Base-by-base conservation (phyloP, 352 stramenopile genomes). In the Phytophthora niederhauseri region DNA sequence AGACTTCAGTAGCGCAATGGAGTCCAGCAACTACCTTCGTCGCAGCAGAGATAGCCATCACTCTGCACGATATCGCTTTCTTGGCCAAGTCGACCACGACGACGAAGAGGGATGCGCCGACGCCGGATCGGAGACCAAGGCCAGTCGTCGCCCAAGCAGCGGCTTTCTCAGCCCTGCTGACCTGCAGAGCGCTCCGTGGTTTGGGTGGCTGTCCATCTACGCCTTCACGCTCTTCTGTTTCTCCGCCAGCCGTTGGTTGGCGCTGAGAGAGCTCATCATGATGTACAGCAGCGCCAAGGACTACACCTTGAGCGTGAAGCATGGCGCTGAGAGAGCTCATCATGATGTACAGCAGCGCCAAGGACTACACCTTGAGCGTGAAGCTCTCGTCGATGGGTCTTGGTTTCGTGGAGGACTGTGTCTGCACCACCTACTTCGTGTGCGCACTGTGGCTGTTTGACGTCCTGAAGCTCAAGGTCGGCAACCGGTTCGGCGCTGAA, bases 371-470 rank as follows among this genome's bases (percentile, higher is more conserved):
- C 0, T 5, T 54, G 1, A 38, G 22, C 2, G 30, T 63, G 19
- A 73, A 67, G 50, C 15, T 70, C 6, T 31, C 61, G 12, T 68
- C 59, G 2, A 26, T 79, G 36, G 51, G 59, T 4, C 53, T 76
- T 17, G 68, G 72, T 8, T 48, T 65, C 17, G 6, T 62, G 36
- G 72, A 79, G 46, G 68, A 79, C 52, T 64, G 73, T 22, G 63
- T 74, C 28, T 79, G 72, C 24, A 43, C 62, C 24, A 68, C 64
- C 12, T 79, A 71, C 38, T 69, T 79, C 20, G 38, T 46, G 12
- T 48, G 41, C 5, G n/a, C 56, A 3, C 26, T 78, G 4, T 78
- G 72, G 68, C 12, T 68, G 14, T 54, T 66, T 15, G 72, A 79
- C 11, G 4, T 24, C 0, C 28, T 46, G 4, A 70, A 66, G 36